Percentiles rank a stretch among this genome's conserved stretches.
Evolutionary conservation across 805 yeast genomes (phyloP).

Genomic region (Blastobotrys americana): DNA sequence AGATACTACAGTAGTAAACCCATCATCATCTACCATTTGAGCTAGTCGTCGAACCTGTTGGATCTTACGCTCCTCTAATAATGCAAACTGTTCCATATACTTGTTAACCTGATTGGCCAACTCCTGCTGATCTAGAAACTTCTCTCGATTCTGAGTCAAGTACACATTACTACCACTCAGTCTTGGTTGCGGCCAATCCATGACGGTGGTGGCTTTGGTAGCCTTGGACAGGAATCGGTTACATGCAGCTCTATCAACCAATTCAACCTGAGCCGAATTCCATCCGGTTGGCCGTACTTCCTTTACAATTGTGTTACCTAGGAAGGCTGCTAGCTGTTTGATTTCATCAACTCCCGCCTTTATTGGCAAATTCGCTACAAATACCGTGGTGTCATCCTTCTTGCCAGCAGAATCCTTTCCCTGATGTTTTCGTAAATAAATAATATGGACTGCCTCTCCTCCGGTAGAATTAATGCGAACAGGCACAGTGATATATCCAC

Average conservation of each 20-base stretch:
- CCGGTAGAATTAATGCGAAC: slow-evolving; percentile 10
- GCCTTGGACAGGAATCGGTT: slow-evolving; percentile 59
- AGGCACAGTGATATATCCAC: slow-evolving; percentile 22
- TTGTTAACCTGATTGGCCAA: slow-evolving; percentile 52
- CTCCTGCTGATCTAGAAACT: slow-evolving; percentile 39
- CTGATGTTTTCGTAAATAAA: slow-evolving; percentile 19
- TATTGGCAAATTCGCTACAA: slow-evolving; percentile 69
- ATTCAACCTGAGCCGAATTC: slow-evolving; percentile 55
- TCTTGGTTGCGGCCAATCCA: slow-evolving; percentile 33
- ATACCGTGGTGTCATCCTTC: slow-evolving; percentile 47
- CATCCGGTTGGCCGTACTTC: slow-evolving; percentile 29
- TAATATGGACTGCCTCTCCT: slow-evolving; percentile 14
- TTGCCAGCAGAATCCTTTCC: slow-evolving; percentile 3
- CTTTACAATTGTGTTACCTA: slow-evolving; percentile 39
- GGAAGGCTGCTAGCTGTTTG: slow-evolving; percentile 46
- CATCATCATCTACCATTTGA: slow-evolving; percentile 80
- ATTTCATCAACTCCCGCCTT: slow-evolving; percentile 46
- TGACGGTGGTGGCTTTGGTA: slow-evolving; percentile 21
- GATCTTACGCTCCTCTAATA: slow-evolving; percentile 48
- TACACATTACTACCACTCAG: slow-evolving; percentile 34
- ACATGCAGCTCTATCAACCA: slow-evolving; percentile 64
- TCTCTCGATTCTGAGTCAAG: slow-evolving; percentile 31
- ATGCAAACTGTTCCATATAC: slow-evolving; percentile 60
- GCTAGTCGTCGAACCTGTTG: slow-evolving; percentile 26
- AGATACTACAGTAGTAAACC: slow-evolving; percentile 86